Evolutionary conservation across 1,284 basidiomycete species (phyloP), one percentile per base, ranked within the genome.

Genomic region (Fomitopsis schrenkii): DNA sequence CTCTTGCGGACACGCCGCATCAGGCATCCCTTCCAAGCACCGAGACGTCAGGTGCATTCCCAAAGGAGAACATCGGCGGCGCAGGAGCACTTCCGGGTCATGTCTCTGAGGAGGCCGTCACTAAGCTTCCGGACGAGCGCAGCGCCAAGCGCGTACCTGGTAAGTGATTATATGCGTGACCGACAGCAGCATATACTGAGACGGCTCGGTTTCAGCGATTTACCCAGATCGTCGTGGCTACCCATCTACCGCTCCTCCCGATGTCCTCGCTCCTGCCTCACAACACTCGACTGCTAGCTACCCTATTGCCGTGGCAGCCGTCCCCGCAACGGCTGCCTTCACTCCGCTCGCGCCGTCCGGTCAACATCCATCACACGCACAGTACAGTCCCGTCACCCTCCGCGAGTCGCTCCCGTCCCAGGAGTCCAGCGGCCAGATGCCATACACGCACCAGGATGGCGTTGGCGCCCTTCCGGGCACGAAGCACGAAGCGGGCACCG

Each of bases 391-490:
- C n/a, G 59, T 48, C 44, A 57, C 59, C 10, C 28, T 28, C 12
- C 38, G 44, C 46, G 56, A 44, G 10, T 69, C 69, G 15, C 62
- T 67, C 26, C 67, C 66, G 0, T 61, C 64, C 7, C 61, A 67
- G 40, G 66, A 69, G 62, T 4, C 22, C 1, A 36, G 10, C 5
- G 68, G 67, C 52, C 64, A 68, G 60, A 48, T 57, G 6, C 44
- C 55, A 1, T 65, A 60, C 46, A 59, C 59, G 9, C 62, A 64
- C 55, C 59, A 65, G 5, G 64, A 61, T 17, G 75, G 73, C 14
- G 71, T 68, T 12, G 76, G 74, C 17, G 65, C 69, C 5, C 68
- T 75, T 6, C 73, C 74, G 10, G 74, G 75, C n/a, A 58, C 46
- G 0, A 55, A 59, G 4, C 66, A 65, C 46, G 75, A 77, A 61